Conservation (phyloP, 768 basidiomycete genomes). For the Mycena amicta region DNA sequence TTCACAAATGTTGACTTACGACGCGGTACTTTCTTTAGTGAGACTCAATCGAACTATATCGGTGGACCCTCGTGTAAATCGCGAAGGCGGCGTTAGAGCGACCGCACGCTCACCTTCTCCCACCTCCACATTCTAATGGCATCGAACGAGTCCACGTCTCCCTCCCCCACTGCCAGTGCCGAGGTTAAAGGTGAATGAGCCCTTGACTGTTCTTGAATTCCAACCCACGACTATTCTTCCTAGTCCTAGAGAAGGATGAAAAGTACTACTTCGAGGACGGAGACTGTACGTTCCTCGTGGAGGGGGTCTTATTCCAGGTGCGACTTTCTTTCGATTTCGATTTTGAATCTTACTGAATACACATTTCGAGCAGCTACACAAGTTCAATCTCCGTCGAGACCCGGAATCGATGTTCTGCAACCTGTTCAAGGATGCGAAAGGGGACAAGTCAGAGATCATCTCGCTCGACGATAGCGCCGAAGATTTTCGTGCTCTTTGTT, state of each 20-base stretch:
- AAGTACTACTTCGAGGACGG: slow-evolving; percentile 4
- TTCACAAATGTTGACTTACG: too few relatives aligned
- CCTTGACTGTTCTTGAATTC: too few relatives aligned
- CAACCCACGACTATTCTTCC: neutral
- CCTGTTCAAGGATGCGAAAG: neutral
- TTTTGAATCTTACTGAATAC: too few relatives aligned
- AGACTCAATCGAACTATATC: too few relatives aligned
- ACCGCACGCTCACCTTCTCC: too few relatives aligned
- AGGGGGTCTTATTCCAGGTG: slow-evolving; percentile 4
- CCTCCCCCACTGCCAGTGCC: too few relatives aligned
- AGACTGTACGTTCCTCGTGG: slow-evolving; percentile 2
- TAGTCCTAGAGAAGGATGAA: neutral
- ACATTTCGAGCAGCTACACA: neutral
- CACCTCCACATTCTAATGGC: too few relatives aligned
- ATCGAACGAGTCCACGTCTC: too few relatives aligned
- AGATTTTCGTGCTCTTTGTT: slow-evolving; percentile 3
- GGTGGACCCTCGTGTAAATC: too few relatives aligned
- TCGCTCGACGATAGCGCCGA: neutral
- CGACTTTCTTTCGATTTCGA: neutral
- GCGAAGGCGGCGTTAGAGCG: too few relatives aligned
- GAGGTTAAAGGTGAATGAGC: too few relatives aligned
- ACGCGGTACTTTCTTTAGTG: neutral
- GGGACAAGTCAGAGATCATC: neutral
- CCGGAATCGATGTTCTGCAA: neutral
- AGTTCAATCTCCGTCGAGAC: neutral